Conservation (phyloP, 345 rosid species). For the Aquilaria sinensis region DNA sequence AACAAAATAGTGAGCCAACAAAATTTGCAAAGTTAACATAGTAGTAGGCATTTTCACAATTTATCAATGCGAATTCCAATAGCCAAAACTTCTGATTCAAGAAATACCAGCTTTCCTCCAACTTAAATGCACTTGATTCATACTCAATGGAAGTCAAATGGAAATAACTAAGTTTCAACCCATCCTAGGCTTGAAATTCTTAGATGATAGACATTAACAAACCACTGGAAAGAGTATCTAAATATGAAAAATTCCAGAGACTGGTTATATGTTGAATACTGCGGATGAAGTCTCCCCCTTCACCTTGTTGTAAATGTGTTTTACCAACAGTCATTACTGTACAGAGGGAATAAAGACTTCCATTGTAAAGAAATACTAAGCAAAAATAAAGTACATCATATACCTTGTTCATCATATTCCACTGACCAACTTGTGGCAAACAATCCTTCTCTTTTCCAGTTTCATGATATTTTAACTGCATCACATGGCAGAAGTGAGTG, state of each 20-base stretch:
- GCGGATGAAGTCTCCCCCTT: not conserved
- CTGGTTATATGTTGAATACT: no score
- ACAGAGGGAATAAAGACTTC: no score
- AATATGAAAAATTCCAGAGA: no score
- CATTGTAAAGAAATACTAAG: not conserved
- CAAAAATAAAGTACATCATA: not conserved
- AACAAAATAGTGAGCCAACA: not conserved
- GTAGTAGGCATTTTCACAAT: not conserved
- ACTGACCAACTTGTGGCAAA: slow-evolving; percentile 97
- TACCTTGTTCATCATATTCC: slow-evolving; percentile 99
- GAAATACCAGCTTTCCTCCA: no score
- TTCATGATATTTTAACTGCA: slow-evolving; percentile 96
- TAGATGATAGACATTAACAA: not conserved
- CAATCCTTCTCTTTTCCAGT: slow-evolving; percentile 98
- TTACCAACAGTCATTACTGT: not conserved
- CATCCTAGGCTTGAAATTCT: not conserved
- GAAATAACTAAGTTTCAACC: not conserved
- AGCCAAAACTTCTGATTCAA: no score
- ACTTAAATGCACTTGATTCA: not conserved
- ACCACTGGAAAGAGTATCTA: no score
- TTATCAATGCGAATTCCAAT: not conserved
- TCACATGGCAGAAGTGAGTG: slow-evolving; percentile 6
- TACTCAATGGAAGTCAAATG: not conserved
- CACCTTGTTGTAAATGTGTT: not conserved
- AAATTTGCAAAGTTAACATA: not conserved